Evolutionary conservation across 2,329 filamentous ascomycete genomes (phyloP), one percentile per base, ranked within the genome.

Genomic region (Mycogone perniciosa): DNA sequence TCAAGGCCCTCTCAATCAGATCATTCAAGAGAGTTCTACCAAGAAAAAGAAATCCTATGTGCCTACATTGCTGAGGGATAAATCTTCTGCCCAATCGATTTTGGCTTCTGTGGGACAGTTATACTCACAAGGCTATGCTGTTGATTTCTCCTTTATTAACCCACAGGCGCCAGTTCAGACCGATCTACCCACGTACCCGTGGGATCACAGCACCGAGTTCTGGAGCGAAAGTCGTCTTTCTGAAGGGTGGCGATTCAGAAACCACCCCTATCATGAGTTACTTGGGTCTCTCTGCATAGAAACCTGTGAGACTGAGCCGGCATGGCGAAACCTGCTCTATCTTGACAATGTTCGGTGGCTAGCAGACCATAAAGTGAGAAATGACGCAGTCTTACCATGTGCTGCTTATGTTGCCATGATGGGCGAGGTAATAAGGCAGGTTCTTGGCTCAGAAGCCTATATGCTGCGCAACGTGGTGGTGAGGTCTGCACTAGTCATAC

Each of bases 361-460:
- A 2, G 48, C 52, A 1, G 70, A 75, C 46, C 73, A 79, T 55
- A 63, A 63, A 44, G 50, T 78, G 5, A 60, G 66, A 5, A 58
- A 59, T 0, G 58, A 71, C 11, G 57, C 71, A 5, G 58, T 77
- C 0, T 74, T 75, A 38, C 74, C 75, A 0, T 64, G 55, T n/a
- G 68, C 73, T 3, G 71, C 64, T 0, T 76, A 72, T 50, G 51
- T 75, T 1, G 60, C 65, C 8, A 73, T 76, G 63, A 69, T 66
- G 4, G 66, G 69, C 1, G 72, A 75, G 54, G 73, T 72, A 1
- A 61, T 61, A 6, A 47, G 56, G 4, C 60, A 62, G 38, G 20
- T 54, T 3, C 38, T 40, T 6, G 52, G 54, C 10, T n/a, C 38
- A 31, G 26, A 49, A 26, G 31, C 49, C 27, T 49, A 41, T 37